Evolutionary conservation across 2,329 filamentous ascomycete genomes (phyloP).

Genomic region (Berkeleyomyces basicola): DNA sequence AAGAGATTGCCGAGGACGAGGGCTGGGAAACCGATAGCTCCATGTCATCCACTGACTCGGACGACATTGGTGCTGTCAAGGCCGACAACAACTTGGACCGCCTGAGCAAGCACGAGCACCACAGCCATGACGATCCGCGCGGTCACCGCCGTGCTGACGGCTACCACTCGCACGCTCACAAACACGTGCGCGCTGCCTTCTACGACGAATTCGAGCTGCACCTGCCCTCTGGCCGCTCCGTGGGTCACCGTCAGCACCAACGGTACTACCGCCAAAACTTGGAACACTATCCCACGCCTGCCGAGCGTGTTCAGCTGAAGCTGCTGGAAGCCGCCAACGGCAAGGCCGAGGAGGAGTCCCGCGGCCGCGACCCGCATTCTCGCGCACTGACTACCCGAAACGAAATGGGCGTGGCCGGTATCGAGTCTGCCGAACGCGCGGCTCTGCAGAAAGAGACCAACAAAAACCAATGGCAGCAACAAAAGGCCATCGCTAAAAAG

Average conservation of each 20-base stretch:
- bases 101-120: constrained; percentile 56
- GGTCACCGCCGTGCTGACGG: constrained; percentile 60
- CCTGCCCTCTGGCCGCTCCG: constrained; percentile 72
- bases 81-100: constrained; percentile 54
- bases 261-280: constrained; percentile 90
- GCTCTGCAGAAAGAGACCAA: constrained; percentile 8
- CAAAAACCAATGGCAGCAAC: constrained; percentile 7
- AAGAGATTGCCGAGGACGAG: constrained; percentile 40
- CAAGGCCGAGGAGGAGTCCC: constrained; percentile 15
- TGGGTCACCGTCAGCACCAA: constrained; percentile 76
- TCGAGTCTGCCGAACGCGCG: neutral
- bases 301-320: constrained; percentile 55
- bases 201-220: constrained; percentile 90
- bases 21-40: constrained; percentile 94
- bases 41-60: constrained; percentile 73
- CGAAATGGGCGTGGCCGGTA: constrained; percentile 9
- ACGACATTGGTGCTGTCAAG: constrained; percentile 64
- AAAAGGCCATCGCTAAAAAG: constrained; percentile 12
- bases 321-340: constrained; percentile 34
- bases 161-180: constrained; percentile 70
- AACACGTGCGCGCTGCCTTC: constrained; percentile 59
- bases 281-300: constrained; percentile 60
- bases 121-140: constrained; percentile 53
- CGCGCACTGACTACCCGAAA: constrained; percentile 4
- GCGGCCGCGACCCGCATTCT: constrained; percentile 6